These are phyloP conservation scores for Mucor saturninus DNA, from an alignment of 371 early-diverging fungal species.

Conservation along the genomic window DNA sequence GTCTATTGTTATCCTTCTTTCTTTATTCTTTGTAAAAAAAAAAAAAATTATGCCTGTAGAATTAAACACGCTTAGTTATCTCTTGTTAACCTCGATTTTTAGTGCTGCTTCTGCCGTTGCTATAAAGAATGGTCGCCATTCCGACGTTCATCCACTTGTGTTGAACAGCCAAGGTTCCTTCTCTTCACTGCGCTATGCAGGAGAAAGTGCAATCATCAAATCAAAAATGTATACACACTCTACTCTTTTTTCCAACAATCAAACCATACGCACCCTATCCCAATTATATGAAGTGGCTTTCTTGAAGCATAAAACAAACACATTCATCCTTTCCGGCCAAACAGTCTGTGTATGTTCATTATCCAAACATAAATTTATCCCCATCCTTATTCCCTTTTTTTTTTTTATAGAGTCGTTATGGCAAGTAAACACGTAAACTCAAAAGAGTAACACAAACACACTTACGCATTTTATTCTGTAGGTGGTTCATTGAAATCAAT, in stretches of 20 bases:
- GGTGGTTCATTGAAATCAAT: slow-evolving; percentile 6
- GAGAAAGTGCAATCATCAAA: slow-evolving; percentile 66
- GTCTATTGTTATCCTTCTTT: not conserved
- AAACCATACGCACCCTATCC: slow-evolving; percentile 35
- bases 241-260: slow-evolving; percentile 22
- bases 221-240: slow-evolving; percentile 59
- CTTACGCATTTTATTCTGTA: not conserved
- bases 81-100: slow-evolving; percentile 20
- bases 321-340: not conserved
- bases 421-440: not conserved
- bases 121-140: slow-evolving; percentile 51
- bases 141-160: slow-evolving; percentile 72
- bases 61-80: slow-evolving; percentile 22
- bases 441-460: not conserved
- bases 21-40: no score
- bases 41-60: slow-evolving; percentile 18
- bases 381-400: not conserved
- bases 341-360: slow-evolving; percentile 1
- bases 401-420: not conserved
- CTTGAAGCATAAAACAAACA: slow-evolving; percentile 20
- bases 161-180: slow-evolving; percentile 64
- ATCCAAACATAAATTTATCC: not conserved
- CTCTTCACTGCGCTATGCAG: slow-evolving; percentile 48
- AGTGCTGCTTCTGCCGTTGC: slow-evolving; percentile 23
- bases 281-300: slow-evolving; percentile 40